These are phyloP conservation scores for Sporisorium iseilematis-ciliati DNA, from an alignment of 1,284 basidiomycete genomes.

Conservation along the genomic window DNA sequence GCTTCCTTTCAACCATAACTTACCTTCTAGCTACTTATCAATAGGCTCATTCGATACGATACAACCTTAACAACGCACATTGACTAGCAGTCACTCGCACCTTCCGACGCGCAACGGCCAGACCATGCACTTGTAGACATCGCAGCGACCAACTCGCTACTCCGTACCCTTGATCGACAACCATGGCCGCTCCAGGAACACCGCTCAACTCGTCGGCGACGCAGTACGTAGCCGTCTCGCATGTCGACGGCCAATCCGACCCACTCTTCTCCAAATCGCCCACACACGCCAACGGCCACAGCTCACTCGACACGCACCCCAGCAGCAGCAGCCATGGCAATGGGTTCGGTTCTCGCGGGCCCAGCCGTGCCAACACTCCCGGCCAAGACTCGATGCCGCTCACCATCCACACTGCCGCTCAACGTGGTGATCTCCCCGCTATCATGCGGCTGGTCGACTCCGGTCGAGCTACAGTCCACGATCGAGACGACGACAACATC, in stretches of 20 bases:
- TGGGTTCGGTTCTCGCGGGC: slow-evolving; percentile 17
- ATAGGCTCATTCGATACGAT: too few relatives aligned
- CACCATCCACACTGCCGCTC: slow-evolving; percentile 86
- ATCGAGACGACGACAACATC: slow-evolving; percentile 89
- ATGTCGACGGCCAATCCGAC: slow-evolving; percentile 18
- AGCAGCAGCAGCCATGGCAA: slow-evolving; percentile 13
- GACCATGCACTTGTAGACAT: slow-evolving; percentile 8
- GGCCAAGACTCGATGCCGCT: slow-evolving; percentile 40
- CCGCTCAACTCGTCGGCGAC: slow-evolving; percentile 24
- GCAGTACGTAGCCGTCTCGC: slow-evolving; percentile 17
- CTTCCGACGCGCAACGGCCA: not conserved
- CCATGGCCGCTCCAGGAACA: slow-evolving; percentile 50
- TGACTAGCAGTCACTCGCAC: slow-evolving; percentile 8
- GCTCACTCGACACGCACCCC: slow-evolving; percentile 12
- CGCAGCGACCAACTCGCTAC: not conserved
- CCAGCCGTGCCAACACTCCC: slow-evolving; percentile 37
- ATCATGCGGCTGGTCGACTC: slow-evolving; percentile 80
- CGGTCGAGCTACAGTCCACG: slow-evolving; percentile 80
- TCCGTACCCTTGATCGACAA: not conserved
- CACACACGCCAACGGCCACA: slow-evolving; percentile 11
- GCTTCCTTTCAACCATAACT: not conserved
- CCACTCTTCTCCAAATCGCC: slow-evolving; percentile 24
- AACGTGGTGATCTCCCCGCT: slow-evolving; percentile 82
- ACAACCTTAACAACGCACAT: not conserved
- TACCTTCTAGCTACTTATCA: not conserved